These are phyloP conservation scores for Neovahlkampfia damariscottae DNA, from an alignment of 78 protist genomes.

Conservation along the genomic window DNA sequence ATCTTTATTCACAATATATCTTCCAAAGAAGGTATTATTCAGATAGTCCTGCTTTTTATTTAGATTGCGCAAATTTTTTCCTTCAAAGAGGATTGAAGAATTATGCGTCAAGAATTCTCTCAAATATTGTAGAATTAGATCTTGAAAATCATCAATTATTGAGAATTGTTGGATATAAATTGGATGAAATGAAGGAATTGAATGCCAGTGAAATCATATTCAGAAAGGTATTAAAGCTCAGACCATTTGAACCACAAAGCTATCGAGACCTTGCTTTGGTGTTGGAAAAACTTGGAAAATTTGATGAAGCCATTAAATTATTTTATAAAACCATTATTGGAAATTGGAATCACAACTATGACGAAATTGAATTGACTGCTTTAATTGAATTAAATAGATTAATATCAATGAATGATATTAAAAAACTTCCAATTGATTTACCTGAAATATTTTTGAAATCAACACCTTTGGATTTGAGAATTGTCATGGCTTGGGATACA, in stretches of 20 bases:
- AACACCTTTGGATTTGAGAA: conserved; percentile 8
- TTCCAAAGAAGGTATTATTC: neutral
- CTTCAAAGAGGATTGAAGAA: neutral
- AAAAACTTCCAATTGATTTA: neutral
- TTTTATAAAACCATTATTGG: conserved; percentile 14
- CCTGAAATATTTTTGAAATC: neutral
- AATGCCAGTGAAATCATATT: neutral
- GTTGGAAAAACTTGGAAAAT: neutral
- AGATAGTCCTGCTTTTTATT: neutral
- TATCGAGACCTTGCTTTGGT: neutral
- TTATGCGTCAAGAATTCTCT: too few relatives aligned
- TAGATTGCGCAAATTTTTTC: neutral
- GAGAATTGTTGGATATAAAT: conserved; percentile 3
- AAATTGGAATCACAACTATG: conserved; percentile 11
- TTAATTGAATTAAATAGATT: conserved; percentile 12
- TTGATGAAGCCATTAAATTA: conserved; percentile 7
- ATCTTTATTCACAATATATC: neutral
- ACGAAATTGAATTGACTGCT: conserved; percentile 26
- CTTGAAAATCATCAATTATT: neutral
- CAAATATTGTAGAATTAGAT: neutral
- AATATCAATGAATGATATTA: conserved; percentile 4
- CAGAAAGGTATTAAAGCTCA: neutral
- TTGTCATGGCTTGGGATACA: conserved; percentile 28
- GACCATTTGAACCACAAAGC: neutral
- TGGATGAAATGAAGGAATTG: neutral